Evolutionary conservation across 805 yeast genomes (phyloP).

Genomic region (Schizosaccharomyces osmophilus): DNA sequence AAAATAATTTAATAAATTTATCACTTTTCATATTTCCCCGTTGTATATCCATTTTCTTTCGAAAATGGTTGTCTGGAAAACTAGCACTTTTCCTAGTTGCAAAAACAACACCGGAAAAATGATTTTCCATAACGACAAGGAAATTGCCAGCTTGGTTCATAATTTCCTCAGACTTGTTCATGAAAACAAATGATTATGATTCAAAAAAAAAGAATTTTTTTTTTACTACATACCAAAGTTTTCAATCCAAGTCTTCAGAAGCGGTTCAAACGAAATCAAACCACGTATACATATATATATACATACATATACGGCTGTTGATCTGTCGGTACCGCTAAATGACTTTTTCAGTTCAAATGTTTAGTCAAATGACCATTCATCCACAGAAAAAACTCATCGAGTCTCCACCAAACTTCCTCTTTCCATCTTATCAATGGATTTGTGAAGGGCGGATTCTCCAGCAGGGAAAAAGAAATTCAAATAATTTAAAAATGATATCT

Average conservation of each 20-base stretch:
- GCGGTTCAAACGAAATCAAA: not conserved
- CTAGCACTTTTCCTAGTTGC: too few species aligned
- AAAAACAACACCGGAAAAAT: not conserved
- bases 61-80: too few species aligned
- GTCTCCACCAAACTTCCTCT: not conserved
- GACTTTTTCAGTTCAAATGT: not conserved
- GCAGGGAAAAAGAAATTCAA: not conserved
- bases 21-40: too few species aligned
- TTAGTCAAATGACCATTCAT: not conserved
- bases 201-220: too few species aligned
- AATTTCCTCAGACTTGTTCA: not conserved
- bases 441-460: not conserved
- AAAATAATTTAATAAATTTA: too few species aligned
- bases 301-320: not conserved
- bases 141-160: not conserved
- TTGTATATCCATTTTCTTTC: too few species aligned
- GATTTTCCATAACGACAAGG: not conserved
- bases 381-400: not conserved
- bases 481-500: too few species aligned
- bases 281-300: slow-evolving; percentile 11
- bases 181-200: not conserved
- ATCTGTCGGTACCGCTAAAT: not conserved
- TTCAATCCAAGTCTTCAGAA: not conserved
- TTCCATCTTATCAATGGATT: not conserved
- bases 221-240: too few species aligned